Evolutionary conservation across 352 stramenopile genomes (phyloP), one percentile per base, ranked within the genome.

Genomic region (Heterotrichella gracilis): DNA sequence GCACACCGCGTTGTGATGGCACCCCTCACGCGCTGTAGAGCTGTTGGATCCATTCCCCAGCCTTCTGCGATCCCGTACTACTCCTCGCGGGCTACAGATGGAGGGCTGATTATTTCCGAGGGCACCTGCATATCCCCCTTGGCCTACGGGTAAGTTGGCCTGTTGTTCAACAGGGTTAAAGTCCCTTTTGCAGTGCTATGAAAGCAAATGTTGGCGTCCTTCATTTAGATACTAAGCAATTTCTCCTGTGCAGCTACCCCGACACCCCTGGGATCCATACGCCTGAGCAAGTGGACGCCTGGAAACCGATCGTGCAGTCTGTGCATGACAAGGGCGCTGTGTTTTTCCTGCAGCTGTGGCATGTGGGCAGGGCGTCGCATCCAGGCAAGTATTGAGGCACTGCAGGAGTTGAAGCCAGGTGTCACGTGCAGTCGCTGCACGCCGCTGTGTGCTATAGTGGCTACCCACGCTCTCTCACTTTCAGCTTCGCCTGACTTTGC

Each of bases 291-390:
- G 24, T 80, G 25, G 69, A 77, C 1, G 73, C 66, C 20, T 86
- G 81, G 81, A 80, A 84, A 68, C 72, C 70, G 19, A 73, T 85
- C 9, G 80, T 78, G 0, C 70, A 82, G 2, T 73, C 75, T 0
- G 84, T 92, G 22, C 84, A 92, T 71, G 75, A 72, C 3, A 84
- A 85, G 39, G 76, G 76, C 20, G 81, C 78, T 70, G 78, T 79
- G 39, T 88, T 89, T 64, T 85, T 82, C 66, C 64, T 78, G 14
- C 83, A 92, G 74, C 73, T 91, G 3, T 90, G 83, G 83, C 83
- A 92, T 73, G 78, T 78, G 3, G 84, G 84, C 22, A 78, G 83
- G 22, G 73, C 79, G 24, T 72, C 78, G 4, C 82, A 92, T 72
- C 39, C 39, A 53, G n/a, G n/a, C n/a, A n/a, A n/a, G n/a, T n/a